Conservation (phyloP, 2,329 filamentous ascomycete species). For the Cladosporium sp. region DNA sequence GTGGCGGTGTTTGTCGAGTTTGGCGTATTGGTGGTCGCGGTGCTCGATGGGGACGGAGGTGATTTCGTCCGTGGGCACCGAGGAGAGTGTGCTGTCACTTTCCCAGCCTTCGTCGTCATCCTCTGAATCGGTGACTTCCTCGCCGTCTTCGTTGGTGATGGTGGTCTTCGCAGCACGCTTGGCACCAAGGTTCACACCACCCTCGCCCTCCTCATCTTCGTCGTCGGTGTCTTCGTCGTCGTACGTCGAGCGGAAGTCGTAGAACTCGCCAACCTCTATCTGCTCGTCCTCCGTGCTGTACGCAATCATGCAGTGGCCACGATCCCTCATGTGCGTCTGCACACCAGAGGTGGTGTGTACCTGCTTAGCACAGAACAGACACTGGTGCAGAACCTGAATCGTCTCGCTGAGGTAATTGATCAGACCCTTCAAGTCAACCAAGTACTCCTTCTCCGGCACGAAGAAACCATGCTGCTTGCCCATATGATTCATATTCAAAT, state of each 20-base stretch:
- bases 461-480: constrained; percentile 91
- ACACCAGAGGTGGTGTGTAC: constrained; percentile 75
- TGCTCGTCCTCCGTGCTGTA: constrained; percentile 86
- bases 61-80: constrained; percentile 79
- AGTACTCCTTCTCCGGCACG: constrained; percentile 81
- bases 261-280: constrained; percentile 91
- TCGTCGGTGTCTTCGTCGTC: constrained; percentile 68
- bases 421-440: constrained; percentile 78
- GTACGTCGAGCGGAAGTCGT: constrained; percentile 95
- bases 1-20: constrained; percentile 68
- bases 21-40: constrained; percentile 66
- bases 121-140: constrained; percentile 46
- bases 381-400: constrained; percentile 76
- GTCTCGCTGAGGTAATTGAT: constrained; percentile 74
- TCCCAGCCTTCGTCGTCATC: constrained; percentile 83
- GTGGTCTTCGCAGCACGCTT: constrained; percentile 49
- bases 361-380: constrained; percentile 80
- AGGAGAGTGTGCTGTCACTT: constrained; percentile 81
- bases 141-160: constrained; percentile 44
- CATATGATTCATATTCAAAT: constrained; percentile 86
- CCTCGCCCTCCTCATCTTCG: constrained; percentile 38
- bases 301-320: constrained; percentile 94
- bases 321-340: constrained; percentile 97
- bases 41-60: constrained; percentile 73
- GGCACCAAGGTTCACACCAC: constrained; percentile 66